Conservation (phyloP, 257 asterid genomes). For the Apocynum venetum region DNA sequence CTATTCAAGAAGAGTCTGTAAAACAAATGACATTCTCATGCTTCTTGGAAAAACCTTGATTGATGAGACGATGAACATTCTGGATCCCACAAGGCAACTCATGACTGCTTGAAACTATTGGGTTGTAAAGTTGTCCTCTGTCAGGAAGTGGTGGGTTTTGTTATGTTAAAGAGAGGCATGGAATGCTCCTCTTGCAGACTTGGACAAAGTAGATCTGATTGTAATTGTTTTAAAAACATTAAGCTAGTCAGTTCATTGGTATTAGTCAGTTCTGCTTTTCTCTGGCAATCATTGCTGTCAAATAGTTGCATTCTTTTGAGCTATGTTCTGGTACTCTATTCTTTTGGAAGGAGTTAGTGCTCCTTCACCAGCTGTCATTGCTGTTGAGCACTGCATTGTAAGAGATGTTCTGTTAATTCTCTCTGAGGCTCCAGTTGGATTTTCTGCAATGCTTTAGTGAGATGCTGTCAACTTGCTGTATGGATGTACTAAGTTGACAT, state of each 20-base stretch:
- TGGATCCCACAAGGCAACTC: not conserved
- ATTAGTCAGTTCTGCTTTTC: not conserved
- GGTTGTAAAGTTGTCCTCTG: not conserved
- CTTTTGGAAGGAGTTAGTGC: not conserved
- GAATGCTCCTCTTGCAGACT: not conserved
- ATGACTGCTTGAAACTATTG: not conserved
- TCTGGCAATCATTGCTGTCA: not conserved
- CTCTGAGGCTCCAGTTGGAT: not conserved
- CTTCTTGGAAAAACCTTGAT: not conserved
- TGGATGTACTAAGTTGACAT: slow-evolving; percentile 3
- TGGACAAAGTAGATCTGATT: not conserved
- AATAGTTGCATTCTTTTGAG: not conserved
- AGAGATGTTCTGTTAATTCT: not conserved
- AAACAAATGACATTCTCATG: not conserved
- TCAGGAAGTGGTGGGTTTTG: not conserved
- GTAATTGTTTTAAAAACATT: not conserved
- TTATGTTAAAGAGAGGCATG: not conserved
- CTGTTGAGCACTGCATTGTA: not conserved
- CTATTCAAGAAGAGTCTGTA: not conserved
- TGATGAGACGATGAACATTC: not conserved
- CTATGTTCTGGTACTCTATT: not conserved
- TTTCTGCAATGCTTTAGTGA: not conserved
- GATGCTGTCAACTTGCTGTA: slow-evolving; percentile 12
- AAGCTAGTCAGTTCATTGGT: not conserved
- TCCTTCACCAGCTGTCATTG: not conserved